Base-by-base conservation (phyloP, 169 alveolate genomes). In the Eimeria zaria region DNA sequence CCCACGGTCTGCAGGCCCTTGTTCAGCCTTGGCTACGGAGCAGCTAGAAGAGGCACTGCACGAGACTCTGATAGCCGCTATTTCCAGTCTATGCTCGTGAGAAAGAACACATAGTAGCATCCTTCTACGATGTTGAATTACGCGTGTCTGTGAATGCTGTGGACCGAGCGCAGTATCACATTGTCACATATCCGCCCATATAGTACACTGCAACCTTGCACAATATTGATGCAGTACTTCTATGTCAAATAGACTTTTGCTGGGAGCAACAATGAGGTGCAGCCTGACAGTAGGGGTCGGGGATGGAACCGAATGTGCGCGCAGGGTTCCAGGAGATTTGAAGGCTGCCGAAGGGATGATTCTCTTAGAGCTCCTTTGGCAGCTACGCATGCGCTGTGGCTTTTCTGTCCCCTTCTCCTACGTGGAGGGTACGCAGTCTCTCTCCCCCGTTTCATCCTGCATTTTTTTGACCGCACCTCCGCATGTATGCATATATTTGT, bases 331-430 rank as follows among this genome's bases (percentile, higher is more conserved):
- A 33, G 80, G 74, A 30, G 92, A 85, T 44, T 22, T 85, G 58
- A 85, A 36, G 39, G 39, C 80, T 16, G 39, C 48, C 20, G 92
- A 85, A 58, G 62, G 64, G 24, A 60, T 85, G 60, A 30, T 36
- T 60, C 92, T 85, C 46, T 39, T 85, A 24, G 92, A 85, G 36
- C 24, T 39, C 64, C 80, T 85, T 18, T 85, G 92, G 92, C 78
- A 85, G 39, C 92, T 85, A 41, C 92, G 78, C 78, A 62, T 33
- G 92, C 78, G n/a, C 92, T 71, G 60, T 30, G 60, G 78, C 69
- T 39, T 85, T 60, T 48, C 80, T 60, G 67, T 85, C 58, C 78
- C 92, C 36, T 62, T 85, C 11, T 33, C 92, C 60, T 58, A 80
- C 74, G 62, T 85, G 80, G 78, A 85, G 60, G 80, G 92, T 85